A percentile compares a stretch with the other conserved stretches of the same genome.
phyloP scores from a whole-genome alignment of 345 rosid species.

The Heritiera fomes region DNA sequence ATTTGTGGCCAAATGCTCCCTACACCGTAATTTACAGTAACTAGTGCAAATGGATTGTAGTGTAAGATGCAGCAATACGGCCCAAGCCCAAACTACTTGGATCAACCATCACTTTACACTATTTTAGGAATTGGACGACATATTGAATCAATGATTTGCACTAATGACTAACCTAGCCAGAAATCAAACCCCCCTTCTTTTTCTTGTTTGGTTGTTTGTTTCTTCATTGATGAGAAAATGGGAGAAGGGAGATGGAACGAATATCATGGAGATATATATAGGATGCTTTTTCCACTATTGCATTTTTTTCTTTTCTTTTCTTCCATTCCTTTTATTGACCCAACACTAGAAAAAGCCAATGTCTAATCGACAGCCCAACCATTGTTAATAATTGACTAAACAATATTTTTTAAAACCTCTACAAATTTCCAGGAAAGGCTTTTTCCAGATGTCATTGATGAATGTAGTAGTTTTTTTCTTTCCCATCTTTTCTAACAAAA shows the following conservation, averaged over 20 bases:
- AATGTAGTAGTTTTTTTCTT: not conserved
- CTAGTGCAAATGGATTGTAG: not conserved
- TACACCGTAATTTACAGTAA: not conserved
- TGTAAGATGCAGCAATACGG: not conserved
- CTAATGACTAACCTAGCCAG: not conserved
- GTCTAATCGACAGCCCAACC: not conserved
- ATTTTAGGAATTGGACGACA: not conserved
- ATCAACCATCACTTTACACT: not conserved
- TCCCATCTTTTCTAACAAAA: not conserved
- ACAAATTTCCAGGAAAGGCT: not conserved
- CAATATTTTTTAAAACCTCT: not conserved
- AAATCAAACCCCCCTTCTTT: not conserved
- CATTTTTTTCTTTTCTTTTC: not conserved
- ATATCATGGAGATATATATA: not conserved
- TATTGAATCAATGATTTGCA: not conserved
- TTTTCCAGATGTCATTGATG: not conserved
- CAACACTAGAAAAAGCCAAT: not conserved
- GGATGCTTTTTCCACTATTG: not conserved
- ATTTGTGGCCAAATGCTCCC: not conserved
- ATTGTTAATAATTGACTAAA: not conserved
- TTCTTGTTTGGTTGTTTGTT: not conserved
- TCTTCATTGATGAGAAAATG: not conserved
- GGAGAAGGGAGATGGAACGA: not conserved
- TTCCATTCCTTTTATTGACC: not conserved
- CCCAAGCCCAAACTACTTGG: not conserved